Conservation (phyloP, 495 filamentous ascomycete genomes). For the Tuber brumale region DNA sequence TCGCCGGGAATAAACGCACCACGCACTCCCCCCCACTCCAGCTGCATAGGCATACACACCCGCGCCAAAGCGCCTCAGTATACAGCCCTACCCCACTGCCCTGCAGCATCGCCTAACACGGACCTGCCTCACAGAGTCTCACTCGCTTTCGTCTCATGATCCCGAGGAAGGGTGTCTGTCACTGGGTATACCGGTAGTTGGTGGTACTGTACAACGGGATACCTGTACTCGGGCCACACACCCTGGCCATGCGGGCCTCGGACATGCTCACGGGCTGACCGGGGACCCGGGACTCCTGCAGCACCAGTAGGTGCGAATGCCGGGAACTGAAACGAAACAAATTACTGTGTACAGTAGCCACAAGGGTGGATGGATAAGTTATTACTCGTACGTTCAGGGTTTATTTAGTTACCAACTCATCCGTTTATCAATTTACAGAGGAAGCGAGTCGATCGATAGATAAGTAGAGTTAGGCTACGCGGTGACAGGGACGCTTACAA, state of each 20-base stretch:
- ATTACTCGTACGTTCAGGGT: neutral
- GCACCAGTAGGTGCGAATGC: neutral
- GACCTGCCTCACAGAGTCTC: neutral
- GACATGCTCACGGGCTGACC: neutral
- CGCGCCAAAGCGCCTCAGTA: neutral
- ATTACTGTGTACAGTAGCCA: neutral
- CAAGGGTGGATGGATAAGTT: neutral
- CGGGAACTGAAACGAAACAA: neutral
- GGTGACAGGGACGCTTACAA: conserved; percentile 8
- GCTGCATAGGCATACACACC: neutral
- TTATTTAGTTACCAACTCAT: neutral
- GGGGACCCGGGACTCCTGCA: neutral
- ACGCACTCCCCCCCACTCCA: neutral
- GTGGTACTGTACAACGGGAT: neutral
- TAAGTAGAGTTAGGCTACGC: neutral
- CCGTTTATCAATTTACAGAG: neutral
- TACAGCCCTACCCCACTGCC: neutral
- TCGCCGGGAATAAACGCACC: neutral
- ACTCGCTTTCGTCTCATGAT: neutral
- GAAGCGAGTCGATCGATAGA: neutral
- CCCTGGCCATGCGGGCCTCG: neutral
- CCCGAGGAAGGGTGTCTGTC: neutral
- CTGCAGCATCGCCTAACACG: no score
- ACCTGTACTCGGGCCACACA: neutral
- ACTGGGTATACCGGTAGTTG: neutral